Conservation (phyloP, 2,329 filamentous ascomycete genomes). For the Chaetoscypha palmicola region DNA sequence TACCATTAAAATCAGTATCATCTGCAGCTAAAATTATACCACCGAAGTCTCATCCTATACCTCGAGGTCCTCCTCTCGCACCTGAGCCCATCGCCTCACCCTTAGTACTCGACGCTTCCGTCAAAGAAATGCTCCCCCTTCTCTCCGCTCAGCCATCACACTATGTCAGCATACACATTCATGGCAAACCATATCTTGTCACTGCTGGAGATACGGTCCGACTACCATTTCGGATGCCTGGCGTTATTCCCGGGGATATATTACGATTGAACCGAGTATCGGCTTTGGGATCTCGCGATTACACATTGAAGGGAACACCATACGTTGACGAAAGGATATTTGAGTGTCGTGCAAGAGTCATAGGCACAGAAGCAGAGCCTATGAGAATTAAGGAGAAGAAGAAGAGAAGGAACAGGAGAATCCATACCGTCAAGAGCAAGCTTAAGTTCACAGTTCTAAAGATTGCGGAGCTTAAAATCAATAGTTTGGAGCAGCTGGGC, state of each 20-base stretch:
- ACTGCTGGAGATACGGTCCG: constrained; percentile 68
- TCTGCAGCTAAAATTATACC: constrained; percentile 2
- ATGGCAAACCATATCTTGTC: constrained; percentile 72
- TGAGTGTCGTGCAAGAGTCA: constrained; percentile 76
- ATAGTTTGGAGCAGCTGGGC: constrained; percentile 37
- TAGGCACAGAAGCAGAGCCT: constrained; percentile 77
- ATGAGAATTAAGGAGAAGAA: constrained; percentile 73
- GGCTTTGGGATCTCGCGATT: constrained; percentile 78
- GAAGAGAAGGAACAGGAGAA: constrained; percentile 67
- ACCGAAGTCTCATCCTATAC: background rate
- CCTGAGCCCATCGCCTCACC: constrained; percentile 23
- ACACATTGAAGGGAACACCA: constrained; percentile 75
- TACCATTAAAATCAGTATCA: constrained; percentile 9
- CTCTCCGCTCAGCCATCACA: constrained; percentile 66
- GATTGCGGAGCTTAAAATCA: constrained; percentile 65
- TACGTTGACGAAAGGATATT: constrained; percentile 80
- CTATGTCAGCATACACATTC: constrained; percentile 75
- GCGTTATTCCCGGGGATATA: constrained; percentile 72
- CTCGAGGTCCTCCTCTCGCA: constrained; percentile 20
- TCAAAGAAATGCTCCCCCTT: constrained; percentile 59
- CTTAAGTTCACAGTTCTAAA: constrained; percentile 80
- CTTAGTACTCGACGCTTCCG: constrained; percentile 42
- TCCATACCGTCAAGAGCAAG: constrained; percentile 78
- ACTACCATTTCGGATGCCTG: constrained; percentile 72
- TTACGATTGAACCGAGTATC: constrained; percentile 82